phyloP scores from a whole-genome alignment of 2,329 filamentous ascomycete genomes.

The Colletotrichum orchidophilum region DNA sequence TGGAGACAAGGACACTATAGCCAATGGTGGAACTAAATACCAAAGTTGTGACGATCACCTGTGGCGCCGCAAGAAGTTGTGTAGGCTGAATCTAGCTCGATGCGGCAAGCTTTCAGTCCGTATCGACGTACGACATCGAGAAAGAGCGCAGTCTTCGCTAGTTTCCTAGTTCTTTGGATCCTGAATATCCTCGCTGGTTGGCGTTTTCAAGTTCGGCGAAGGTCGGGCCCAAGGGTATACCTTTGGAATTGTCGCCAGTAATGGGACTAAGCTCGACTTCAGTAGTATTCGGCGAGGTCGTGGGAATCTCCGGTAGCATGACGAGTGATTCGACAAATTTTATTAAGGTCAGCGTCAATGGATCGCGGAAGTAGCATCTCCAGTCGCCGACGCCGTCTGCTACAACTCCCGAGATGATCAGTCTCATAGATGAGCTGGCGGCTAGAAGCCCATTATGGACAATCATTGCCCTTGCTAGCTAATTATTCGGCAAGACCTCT shows the following conservation, averaged over 20 bases:
- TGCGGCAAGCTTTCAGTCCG: constrained; percentile 20
- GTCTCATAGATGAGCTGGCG: constrained; percentile 36
- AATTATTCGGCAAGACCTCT: constrained; percentile 33
- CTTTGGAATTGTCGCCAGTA: background rate
- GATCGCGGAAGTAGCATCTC: constrained; percentile 36
- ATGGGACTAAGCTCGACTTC: background rate
- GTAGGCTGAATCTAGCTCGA: background rate
- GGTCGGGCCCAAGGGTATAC: background rate
- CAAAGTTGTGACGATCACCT: constrained; percentile 22
- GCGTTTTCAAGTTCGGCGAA: constrained; percentile 10
- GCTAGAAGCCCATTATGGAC: constrained; percentile 34
- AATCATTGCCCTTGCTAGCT: constrained; percentile 38
- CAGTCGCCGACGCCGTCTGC: constrained; percentile 28
- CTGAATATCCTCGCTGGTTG: background rate
- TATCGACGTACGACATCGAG: constrained; percentile 11
- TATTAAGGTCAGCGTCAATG: constrained; percentile 29
- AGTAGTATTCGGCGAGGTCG: background rate
- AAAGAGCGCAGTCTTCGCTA: constrained; percentile 28
- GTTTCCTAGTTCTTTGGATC: background rate
- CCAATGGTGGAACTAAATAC: constrained; percentile 29
- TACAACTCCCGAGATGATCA: constrained; percentile 33
- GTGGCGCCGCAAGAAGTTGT: constrained; percentile 15
- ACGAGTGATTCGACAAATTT: constrained; percentile 32
- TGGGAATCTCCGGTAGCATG: constrained; percentile 36
- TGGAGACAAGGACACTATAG: constrained; percentile 18